These are phyloP conservation scores for Aegilops sharonensis DNA, from an alignment of 176 grass and related monocot species.

Conservation along the genomic window DNA sequence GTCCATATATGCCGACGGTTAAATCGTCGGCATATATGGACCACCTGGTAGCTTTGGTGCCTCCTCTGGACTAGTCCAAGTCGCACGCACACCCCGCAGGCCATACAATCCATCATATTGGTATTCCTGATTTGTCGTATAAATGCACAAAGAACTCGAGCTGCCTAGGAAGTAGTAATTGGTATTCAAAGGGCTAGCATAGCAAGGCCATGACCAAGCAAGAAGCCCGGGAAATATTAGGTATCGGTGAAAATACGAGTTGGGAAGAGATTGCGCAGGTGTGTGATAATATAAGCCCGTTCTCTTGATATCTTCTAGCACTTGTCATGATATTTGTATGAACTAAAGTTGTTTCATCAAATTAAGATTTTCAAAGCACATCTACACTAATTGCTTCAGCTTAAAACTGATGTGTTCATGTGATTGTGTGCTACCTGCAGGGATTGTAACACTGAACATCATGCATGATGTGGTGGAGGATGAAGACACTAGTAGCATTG, in stretches of 20 bases:
- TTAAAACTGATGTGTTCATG: too few species aligned
- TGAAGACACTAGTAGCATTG: neutral
- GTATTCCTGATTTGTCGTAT: neutral
- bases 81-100: too few species aligned
- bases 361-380: too few species aligned
- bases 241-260: slow-evolving; percentile 58
- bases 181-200: slow-evolving; percentile 54
- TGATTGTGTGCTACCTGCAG: neutral
- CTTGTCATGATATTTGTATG: neutral
- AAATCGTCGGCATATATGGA: too few species aligned
- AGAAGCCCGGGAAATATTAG: slow-evolving; percentile 77
- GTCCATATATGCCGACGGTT: too few species aligned
- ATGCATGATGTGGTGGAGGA: neutral
- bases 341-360: too few species aligned
- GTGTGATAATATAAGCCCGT: neutral
- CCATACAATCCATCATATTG: too few species aligned
- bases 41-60: too few species aligned
- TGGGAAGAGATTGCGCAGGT: slow-evolving; percentile 82
- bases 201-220: slow-evolving; percentile 77
- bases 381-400: too few species aligned
- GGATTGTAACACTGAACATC: neutral
- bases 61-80: too few species aligned
- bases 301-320: neutral
- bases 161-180: slow-evolving; percentile 69
- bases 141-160: slow-evolving; percentile 83